phyloP scores from a whole-genome alignment of 1,284 basidiomycete species.

The Ganoderma multipileum region DNA sequence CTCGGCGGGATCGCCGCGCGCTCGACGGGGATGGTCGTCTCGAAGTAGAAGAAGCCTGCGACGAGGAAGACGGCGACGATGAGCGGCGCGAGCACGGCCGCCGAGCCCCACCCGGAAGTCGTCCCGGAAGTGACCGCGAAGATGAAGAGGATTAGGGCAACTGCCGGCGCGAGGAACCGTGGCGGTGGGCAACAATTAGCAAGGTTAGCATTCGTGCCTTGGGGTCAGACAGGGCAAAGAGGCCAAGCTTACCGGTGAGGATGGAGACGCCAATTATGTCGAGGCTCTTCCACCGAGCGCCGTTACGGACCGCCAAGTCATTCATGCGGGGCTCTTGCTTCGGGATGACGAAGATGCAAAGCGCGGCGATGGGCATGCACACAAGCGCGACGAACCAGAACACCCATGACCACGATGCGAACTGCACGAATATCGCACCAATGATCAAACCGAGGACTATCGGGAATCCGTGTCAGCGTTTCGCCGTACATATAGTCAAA shows the following conservation, averaged over 20 bases:
- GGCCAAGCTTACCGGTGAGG: constrained; percentile 45
- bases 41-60: constrained; percentile 50
- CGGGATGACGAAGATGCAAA: constrained; percentile 46
- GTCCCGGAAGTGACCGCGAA: constrained; percentile 57
- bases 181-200: background rate
- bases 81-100: constrained; percentile 49
- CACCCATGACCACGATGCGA: constrained; percentile 51
- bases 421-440: constrained; percentile 51
- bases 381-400: constrained; percentile 53
- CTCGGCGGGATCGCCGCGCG: constrained; percentile 49
- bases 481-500: background rate
- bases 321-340: constrained; percentile 28
- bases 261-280: constrained; percentile 49
- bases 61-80: constrained; percentile 49
- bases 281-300: constrained; percentile 42
- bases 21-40: constrained; percentile 45
- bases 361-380: constrained; percentile 43
- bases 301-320: constrained; percentile 13
- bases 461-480: background rate
- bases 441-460: constrained; percentile 51
- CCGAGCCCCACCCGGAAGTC: constrained; percentile 49
- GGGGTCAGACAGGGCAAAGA: background rate
- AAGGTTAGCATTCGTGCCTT: background rate
- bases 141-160: constrained; percentile 50
- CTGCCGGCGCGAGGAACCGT: constrained; percentile 17